Evolutionary conservation across 805 yeast species (phyloP), one percentile per base, ranked within the genome.

Genomic region (Yarrowia yakushimensis): DNA sequence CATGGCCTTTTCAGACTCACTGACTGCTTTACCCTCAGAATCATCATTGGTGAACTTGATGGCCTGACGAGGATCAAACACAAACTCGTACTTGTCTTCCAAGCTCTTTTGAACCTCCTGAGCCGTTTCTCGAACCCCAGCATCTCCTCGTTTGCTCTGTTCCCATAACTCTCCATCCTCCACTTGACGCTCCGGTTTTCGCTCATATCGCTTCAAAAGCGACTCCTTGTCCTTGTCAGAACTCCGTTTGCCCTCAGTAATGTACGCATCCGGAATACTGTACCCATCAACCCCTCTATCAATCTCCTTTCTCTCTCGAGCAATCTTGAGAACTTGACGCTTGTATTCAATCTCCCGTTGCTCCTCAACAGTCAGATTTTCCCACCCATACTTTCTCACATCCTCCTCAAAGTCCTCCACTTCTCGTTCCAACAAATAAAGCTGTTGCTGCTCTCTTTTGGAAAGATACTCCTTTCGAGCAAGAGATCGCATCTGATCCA

Each of bases 21-120:
- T 71, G 71, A 30, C 74, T 75, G 55, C 77, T 77, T 70, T 41
- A 20, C 79, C 77, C 28, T 73, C 76, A 2, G 73, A 70, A 25
- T 81, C 85, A 17, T 77, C 74, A 0, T n/a, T n/a, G n/a, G 80
- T 77, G 65, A 82, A 85, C n/a, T 82, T 82, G 18, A 86, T 81
- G 63, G 78, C 77, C 63, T 87, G 89, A 0, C 82, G 76, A 45
- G 81, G 80, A 70, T 89, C 94, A 73, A 87, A 87, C 0, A 90
- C 93, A 74, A 79, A 90, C 12, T 88, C 96, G 69, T 87, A 89
- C 42, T 82, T 72, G 9, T n/a, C 68, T 31, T 70, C 70, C 45
- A n/a, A n/a, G n/a, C 65, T 66, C 41, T 62, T 13, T 7, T 5
- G 72, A 71, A 46, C 75, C 74, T 8, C 79, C 79, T 11, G n/a